A percentile compares a stretch with the other conserved stretches of the same genome.
These are phyloP conservation scores for Pulveroboletus sp. DNA, from an alignment of 768 basidiomycete genomes.

Conservation along the genomic window DNA sequence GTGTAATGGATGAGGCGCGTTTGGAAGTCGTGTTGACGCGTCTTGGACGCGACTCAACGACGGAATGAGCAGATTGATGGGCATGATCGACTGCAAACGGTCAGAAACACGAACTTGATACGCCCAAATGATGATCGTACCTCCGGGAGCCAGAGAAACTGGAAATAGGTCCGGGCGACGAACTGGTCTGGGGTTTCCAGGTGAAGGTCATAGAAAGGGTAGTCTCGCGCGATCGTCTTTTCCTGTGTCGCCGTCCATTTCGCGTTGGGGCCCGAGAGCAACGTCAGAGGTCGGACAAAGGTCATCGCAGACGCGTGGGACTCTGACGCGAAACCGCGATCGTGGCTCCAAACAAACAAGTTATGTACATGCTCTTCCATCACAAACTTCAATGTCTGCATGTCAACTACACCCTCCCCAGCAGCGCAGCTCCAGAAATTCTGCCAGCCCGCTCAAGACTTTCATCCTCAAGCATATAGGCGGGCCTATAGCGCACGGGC, in stretches of 20 bases:
- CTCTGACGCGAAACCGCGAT: no score
- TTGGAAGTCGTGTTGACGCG: constrained; percentile 26
- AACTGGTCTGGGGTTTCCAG: constrained; percentile 52
- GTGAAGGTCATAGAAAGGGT: constrained; percentile 44
- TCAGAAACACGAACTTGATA: constrained; percentile 9
- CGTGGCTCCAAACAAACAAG: not conserved
- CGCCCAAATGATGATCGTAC: constrained; percentile 33
- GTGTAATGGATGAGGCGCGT: constrained; percentile 53
- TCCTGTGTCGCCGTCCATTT: constrained; percentile 61
- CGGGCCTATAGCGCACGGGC: constrained; percentile 57
- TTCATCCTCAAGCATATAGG: constrained; percentile 76
- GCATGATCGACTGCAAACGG: constrained; percentile 61
- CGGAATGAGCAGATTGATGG: constrained; percentile 52
- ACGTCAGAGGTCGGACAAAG: constrained; percentile 15
- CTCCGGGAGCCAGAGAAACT: constrained; percentile 77
- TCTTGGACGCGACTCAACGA: constrained; percentile 50
- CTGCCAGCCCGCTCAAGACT: constrained; percentile 70
- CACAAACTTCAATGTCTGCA: no score
- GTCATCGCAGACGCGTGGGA: constrained; percentile 13
- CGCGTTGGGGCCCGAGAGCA: constrained; percentile 24
- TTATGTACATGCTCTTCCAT: not conserved
- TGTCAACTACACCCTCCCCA: constrained; percentile 7
- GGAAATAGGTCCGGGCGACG: constrained; percentile 62
- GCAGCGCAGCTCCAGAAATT: constrained; percentile 29
- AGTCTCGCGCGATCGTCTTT: constrained; percentile 51